Evolutionary conservation across 129 eudicot genomes (phyloP), one percentile per base, ranked within the genome.

Genomic region (Smallanthus sonchifolius): DNA sequence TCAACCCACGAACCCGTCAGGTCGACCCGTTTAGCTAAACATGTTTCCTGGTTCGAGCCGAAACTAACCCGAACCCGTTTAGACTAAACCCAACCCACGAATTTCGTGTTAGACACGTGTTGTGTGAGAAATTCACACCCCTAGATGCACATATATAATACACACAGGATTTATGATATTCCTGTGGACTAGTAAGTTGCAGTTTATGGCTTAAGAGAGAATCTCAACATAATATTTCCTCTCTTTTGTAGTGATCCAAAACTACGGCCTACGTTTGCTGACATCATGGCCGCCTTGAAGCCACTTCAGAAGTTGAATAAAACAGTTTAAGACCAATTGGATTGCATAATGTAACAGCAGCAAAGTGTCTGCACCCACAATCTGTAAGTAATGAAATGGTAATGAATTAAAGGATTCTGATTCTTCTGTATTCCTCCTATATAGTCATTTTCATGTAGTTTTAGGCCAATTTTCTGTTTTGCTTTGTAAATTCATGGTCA

Each of bases 281-380:
- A 94, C 66, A 94, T 94, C 74, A 91, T 94, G 99, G 93, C 96
- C 35, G 92, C 93, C 65, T 66, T 94, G 79, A 94, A 86, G 79
- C 96, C 98, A 10, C 91, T 93, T 19, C 95, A 87, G 76, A 94
- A 87, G 86, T 75, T 87, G 57, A 71, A 84, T 61, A 61, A 61
- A 35, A 61, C 67, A 5, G 67, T 61, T 35, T 10, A 61, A 32
- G 43, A 80, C 79, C 19, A 78, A 74, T 65, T 62, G 68, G 52
- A 65, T 65, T 64, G 43, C 83, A 72, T 17, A 77, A 68, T 45
- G 42, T 48, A 11, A 63, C 34, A 57, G 69, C 48, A 30, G 45
- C 59, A 66, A 76, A 65, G 48, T 52, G 67, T 75, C 28, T 52
- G 67, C n/a, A 8, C 39, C 17, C 9, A 10, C 43, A 55, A 79